Percentiles rank a stretch among this genome's conserved stretches.
Conservation (phyloP, 495 filamentous ascomycete genomes). For the Penicillium coprophilum region DNA sequence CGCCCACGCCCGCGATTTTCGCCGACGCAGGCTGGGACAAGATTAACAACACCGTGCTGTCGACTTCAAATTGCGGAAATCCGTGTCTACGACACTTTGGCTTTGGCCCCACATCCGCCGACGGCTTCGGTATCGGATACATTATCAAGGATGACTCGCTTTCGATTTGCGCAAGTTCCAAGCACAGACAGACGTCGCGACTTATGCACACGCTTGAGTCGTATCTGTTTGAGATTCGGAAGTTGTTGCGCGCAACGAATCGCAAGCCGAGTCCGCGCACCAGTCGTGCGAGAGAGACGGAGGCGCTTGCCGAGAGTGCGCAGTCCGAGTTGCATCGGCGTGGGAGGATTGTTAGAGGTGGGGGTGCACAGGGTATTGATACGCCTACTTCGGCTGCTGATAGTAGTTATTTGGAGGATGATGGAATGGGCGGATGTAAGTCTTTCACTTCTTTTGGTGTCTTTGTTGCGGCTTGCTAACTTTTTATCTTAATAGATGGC, state of each 20-base stretch:
- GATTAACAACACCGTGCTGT: constrained; percentile 90
- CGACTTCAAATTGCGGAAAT: constrained; percentile 98
- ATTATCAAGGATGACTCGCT: constrained; percentile 97
- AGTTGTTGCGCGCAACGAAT: constrained; percentile 69
- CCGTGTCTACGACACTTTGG: constrained; percentile 95
- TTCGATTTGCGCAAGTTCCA: constrained; percentile 86
- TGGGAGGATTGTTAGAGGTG: constrained; percentile 45
- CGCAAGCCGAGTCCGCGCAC: constrained; percentile 55
- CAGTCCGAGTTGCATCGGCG: constrained; percentile 42
- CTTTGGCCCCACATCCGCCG: constrained; percentile 90
- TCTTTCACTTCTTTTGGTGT: constrained; percentile 25
- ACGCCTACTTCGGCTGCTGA: constrained; percentile 61
- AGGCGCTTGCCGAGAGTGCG: constrained; percentile 50
- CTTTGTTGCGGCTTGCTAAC: constrained; percentile 24
- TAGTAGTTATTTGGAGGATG: constrained; percentile 73
- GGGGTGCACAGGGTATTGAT: constrained; percentile 45
- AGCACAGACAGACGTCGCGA: constrained; percentile 88
- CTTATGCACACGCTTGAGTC: constrained; percentile 86
- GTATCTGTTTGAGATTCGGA: constrained; percentile 87
- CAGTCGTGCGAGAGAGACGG: constrained; percentile 66
- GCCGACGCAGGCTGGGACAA: constrained; percentile 90
- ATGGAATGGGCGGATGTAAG: constrained; percentile 92
- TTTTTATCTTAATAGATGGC: constrained; percentile 59
- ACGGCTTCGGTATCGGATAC: constrained; percentile 97
- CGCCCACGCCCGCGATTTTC: constrained; percentile 75